These are phyloP conservation scores for Asterophora lycoperdoides DNA, from an alignment of 768 basidiomycete genomes.

Conservation along the genomic window DNA sequence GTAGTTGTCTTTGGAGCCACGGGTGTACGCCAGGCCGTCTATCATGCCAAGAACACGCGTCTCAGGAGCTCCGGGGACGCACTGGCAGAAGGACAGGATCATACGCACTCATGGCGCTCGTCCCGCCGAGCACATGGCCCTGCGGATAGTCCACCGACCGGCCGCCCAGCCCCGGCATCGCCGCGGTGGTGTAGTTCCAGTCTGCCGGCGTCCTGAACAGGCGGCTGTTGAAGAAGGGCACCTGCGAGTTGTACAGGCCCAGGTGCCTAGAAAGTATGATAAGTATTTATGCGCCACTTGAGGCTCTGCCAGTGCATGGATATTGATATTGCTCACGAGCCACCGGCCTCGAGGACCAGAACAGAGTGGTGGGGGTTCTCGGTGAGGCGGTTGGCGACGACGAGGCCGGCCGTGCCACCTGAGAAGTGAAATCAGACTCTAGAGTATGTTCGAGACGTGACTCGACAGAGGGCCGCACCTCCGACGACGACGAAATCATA, in stretches of 20 bases:
- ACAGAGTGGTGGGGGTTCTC: constrained; percentile 16
- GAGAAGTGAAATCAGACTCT: no score
- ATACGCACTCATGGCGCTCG: constrained; percentile 17
- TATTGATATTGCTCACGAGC: constrained; percentile 12
- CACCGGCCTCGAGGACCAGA: constrained; percentile 19
- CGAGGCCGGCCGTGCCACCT: constrained; percentile 23
- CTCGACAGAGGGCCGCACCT: no score
- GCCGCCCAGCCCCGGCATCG: constrained; percentile 12
- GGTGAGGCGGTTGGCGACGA: constrained; percentile 18
- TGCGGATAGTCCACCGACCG: constrained; percentile 14
- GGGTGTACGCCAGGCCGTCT: constrained; percentile 10
- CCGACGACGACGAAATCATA: constrained; percentile 26
- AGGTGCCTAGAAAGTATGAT: constrained; percentile 9
- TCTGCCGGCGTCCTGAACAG: constrained; percentile 16
- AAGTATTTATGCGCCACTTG: background rate
- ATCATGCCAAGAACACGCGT: background rate
- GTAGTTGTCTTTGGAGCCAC: constrained; percentile 22
- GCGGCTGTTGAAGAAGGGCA: constrained; percentile 19
- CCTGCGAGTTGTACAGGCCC: constrained; percentile 11
- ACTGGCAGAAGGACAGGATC: background rate
- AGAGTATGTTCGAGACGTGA: no score
- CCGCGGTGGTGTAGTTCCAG: constrained; percentile 18
- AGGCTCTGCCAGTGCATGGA: background rate
- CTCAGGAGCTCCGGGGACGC: no score
- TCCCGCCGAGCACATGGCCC: constrained; percentile 19